Evolutionary conservation across 108 stramenopile genomes (phyloP).

Genomic region (Cyclotella atomus): DNA sequence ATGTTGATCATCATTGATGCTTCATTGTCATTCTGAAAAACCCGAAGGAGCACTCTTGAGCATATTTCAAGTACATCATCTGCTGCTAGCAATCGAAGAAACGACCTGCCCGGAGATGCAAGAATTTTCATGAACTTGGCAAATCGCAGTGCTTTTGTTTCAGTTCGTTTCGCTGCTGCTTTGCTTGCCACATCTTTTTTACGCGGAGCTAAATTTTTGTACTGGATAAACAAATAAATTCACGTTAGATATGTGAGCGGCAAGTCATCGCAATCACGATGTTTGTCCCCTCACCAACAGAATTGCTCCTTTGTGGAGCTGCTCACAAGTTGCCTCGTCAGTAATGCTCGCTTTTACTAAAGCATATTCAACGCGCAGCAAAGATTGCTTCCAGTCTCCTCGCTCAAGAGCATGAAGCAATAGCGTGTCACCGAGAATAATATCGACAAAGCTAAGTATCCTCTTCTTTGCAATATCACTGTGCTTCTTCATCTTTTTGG

Average conservation of each 20-base stretch:
- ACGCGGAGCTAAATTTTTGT: conserved; percentile 61
- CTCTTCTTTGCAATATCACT: conserved; percentile 73
- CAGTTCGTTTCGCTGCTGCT: conserved; percentile 71
- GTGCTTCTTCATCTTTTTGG: conserved; percentile 73
- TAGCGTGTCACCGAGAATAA: conserved; percentile 67
- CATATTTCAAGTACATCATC: conserved; percentile 69
- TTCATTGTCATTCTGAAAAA: conserved; percentile 11
- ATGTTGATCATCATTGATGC: conserved; percentile 22
- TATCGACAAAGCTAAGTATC: conserved; percentile 72
- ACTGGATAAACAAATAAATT: conserved; percentile 25
- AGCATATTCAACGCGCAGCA: conserved; percentile 62
- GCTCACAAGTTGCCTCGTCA: conserved; percentile 66
- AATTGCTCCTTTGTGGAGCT: conserved; percentile 67
- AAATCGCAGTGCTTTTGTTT: conserved; percentile 64
- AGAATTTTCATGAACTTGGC: conserved; percentile 63
- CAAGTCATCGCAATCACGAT: not conserved
- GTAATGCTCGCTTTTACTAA: conserved; percentile 73
- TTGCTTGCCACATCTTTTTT: conserved; percentile 45
- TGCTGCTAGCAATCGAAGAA: conserved; percentile 58
- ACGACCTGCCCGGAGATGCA: conserved; percentile 71
- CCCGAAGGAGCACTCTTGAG: conserved; percentile 59
- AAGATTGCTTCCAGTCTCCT: conserved; percentile 73
- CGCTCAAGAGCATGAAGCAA: conserved; percentile 75
- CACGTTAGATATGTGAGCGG: not conserved
- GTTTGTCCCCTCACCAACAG: conserved; percentile 46